Conservation (phyloP, 257 asterid species). For the Primulina huaijiensis region DNA sequence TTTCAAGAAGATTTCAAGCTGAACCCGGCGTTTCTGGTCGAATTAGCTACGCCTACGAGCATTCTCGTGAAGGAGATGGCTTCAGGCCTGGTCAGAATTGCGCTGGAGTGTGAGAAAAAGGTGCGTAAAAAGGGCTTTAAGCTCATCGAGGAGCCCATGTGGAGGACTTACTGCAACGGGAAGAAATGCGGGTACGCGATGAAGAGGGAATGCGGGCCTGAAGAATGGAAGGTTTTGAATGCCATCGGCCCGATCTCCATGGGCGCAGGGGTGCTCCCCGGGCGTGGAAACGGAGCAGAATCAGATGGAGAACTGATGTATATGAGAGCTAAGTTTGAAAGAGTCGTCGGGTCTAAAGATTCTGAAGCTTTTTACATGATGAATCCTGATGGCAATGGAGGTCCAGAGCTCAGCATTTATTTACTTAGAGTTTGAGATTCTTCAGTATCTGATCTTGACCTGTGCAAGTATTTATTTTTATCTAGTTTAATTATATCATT, state of each 20-base stretch:
- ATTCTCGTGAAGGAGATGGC: conserved; percentile 83
- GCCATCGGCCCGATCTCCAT: conserved; percentile 78
- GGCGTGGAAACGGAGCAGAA: conserved; percentile 34
- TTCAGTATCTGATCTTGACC: neutral
- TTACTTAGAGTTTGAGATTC: conserved; percentile 61
- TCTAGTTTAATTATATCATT: neutral
- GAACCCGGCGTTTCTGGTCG: conserved; percentile 62
- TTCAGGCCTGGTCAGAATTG: conserved; percentile 75
- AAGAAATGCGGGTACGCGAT: conserved; percentile 81
- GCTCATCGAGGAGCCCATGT: conserved; percentile 61
- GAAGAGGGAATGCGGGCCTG: conserved; percentile 75
- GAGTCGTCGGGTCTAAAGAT: conserved; percentile 89
- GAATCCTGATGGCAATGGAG: conserved; percentile 92
- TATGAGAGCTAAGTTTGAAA: conserved; percentile 89
- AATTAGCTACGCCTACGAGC: conserved; percentile 73
- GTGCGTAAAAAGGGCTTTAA: conserved; percentile 41
- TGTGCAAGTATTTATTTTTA: neutral
- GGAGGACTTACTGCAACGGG: conserved; percentile 93
- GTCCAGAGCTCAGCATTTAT: conserved; percentile 91
- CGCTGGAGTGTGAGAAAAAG: conserved; percentile 71
- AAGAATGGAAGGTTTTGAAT: conserved; percentile 77
- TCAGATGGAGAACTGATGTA: conserved; percentile 80
- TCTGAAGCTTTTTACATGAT: conserved; percentile 97
- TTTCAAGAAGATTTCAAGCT: conserved; percentile 66
- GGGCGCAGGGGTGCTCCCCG: conserved; percentile 98